Evolutionary conservation across 352 stramenopile genomes (phyloP).

Genomic region (Blastocystis sp.): DNA sequence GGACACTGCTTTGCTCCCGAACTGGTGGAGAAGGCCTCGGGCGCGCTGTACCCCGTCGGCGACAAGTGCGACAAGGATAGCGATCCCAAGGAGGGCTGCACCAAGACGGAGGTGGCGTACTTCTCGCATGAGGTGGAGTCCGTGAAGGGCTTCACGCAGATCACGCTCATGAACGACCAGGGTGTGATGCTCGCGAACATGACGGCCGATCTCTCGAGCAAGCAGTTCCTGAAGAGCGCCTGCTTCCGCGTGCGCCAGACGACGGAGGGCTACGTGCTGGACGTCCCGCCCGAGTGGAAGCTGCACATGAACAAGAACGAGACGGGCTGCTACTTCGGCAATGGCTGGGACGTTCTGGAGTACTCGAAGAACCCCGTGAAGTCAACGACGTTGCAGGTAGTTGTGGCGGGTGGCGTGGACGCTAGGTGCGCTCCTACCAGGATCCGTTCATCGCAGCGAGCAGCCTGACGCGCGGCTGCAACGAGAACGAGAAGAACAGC

Average conservation of each 20-base stretch:
- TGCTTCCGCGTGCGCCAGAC: not conserved
- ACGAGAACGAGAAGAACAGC: not conserved
- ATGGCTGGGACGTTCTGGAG: not conserved
- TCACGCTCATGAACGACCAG: not conserved
- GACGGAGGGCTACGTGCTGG: not conserved
- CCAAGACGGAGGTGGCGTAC: not conserved
- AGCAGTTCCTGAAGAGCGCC: not conserved
- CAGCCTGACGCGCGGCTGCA: constrained; percentile 24
- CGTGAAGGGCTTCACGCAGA: not conserved
- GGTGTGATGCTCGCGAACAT: not conserved
- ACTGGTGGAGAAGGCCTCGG: not conserved
- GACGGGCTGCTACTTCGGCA: not conserved
- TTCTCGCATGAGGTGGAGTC: not conserved
- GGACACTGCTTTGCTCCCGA: not conserved
- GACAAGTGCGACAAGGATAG: not conserved
- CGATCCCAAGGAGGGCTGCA: not conserved
- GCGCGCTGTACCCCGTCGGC: not conserved
- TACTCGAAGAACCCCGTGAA: not conserved
- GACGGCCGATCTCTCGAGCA: not conserved
- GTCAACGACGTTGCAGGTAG: not conserved
- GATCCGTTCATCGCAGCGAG: constrained; percentile 25
- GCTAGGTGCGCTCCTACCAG: constrained; percentile 15
- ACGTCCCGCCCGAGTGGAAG: not conserved
- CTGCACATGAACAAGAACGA: not conserved
- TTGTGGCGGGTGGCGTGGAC: not conserved